phyloP scores from a whole-genome alignment of 225 moss, liverwort and hornwort species.

The Thuidium tamariscinum region DNA sequence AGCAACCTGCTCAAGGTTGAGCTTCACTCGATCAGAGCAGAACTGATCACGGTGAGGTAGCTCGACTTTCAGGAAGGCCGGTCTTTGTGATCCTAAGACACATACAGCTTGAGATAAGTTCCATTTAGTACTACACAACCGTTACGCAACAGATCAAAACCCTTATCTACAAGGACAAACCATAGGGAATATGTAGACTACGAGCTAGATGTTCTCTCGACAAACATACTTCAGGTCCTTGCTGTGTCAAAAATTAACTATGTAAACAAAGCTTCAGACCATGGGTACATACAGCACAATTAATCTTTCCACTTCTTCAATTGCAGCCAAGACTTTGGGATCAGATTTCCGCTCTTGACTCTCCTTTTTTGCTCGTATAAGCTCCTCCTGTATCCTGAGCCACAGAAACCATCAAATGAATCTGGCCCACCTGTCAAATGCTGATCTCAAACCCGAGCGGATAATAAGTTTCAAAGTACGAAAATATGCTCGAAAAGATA shows the following conservation, averaged over 20 bases:
- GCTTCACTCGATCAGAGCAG: background rate
- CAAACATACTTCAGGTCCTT: background rate
- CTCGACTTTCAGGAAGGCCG: background rate
- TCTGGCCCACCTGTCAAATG: background rate
- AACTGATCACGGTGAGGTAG: background rate
- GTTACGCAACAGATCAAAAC: background rate
- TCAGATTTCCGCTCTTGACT: constrained; percentile 39
- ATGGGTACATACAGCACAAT: constrained; percentile 31
- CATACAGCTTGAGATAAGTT: background rate
- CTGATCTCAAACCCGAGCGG: background rate
- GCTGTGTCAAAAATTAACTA: background rate
- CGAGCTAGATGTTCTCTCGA: background rate
- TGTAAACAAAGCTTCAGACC: background rate
- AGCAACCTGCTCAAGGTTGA: background rate
- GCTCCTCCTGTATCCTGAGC: constrained; percentile 61
- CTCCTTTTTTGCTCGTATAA: constrained; percentile 32
- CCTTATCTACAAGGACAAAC: background rate
- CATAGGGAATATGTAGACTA: background rate
- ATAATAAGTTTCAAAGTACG: background rate
- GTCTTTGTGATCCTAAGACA: constrained; percentile 1
- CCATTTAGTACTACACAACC: background rate
- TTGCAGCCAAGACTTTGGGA: constrained; percentile 35
- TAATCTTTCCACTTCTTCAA: constrained; percentile 37
- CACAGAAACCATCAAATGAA: background rate
- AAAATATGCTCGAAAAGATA: background rate